Base-by-base conservation (phyloP, 805 yeast species). In the Saturnispora hagleri region DNA sequence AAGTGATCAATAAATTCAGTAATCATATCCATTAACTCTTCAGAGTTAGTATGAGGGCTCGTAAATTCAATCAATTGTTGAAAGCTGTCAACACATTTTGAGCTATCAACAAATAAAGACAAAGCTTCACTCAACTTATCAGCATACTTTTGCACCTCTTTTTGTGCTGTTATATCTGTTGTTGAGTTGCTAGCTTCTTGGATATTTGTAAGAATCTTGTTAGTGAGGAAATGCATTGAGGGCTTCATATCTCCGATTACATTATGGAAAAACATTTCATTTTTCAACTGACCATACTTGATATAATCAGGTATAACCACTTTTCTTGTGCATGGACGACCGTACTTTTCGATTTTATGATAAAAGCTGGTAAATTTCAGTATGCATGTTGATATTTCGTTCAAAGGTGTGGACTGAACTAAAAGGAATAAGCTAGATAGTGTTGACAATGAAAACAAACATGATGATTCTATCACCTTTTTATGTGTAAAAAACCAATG, bases 201-300 rank as follows among this genome's bases (percentile, higher is more conserved):
- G 24, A 33, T 18, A 73, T 52, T 73, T 73, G 9, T 7, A 7
- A 38, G 9, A 18, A 38, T 18, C 18, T 38, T 38, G 18, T 38
- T 6, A 9, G 42, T 38, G 10, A 38, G 42, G 7, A 20, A 4
- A 4, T 18, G 13, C 24, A 17, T 10, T 17, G 42, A 3, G 9
- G 34, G 20, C 17, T 24, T 15, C 43, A 43, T 28, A 10, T 43
- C 34, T 20, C 28, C 51, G 13, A 26, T 26, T 24, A 49, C 24
- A 28, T 26, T 13, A 43, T 35, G 55, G 66, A 80, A n/a, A 61
- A 76, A 12, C 80, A 78, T 48, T 61, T 82, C 45, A 75, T 83
- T 51, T 58, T 80, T 22, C 73, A 73, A 43, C 57, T 82, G 17
- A 74, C 80, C n/a, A 61, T 43, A 1, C 50, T 63, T 3, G 60